phyloP scores from a whole-genome alignment of 768 basidiomycete genomes.

The Tulasnella sp. region DNA sequence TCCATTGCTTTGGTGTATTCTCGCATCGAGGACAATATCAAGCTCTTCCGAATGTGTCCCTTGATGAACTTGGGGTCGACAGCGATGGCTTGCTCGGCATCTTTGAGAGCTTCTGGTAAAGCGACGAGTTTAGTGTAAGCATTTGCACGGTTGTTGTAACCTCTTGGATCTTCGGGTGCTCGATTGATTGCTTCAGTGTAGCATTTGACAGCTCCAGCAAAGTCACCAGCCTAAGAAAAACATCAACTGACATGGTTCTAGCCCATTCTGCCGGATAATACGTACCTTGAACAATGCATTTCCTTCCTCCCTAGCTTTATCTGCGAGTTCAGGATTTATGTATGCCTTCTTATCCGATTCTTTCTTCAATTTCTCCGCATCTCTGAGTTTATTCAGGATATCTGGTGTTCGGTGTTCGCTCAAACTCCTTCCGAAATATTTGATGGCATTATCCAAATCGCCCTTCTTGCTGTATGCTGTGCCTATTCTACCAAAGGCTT shows the following conservation, averaged over 20 bases:
- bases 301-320: conserved; percentile 78
- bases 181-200: conserved; percentile 97
- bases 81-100: conserved; percentile 85
- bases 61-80: conserved; percentile 86
- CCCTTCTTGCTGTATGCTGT: conserved; percentile 70
- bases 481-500: conserved; percentile 84
- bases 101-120: conserved; percentile 90
- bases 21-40: conserved; percentile 78
- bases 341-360: conserved; percentile 75
- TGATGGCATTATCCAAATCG: conserved; percentile 67
- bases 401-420: conserved; percentile 94
- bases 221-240: conserved; percentile 47
- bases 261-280: not conserved
- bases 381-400: conserved; percentile 79
- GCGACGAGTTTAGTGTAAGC: conserved; percentile 93
- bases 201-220: conserved; percentile 77
- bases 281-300: conserved; percentile 74
- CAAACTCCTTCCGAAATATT: conserved; percentile 85
- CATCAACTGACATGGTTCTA: not conserved
- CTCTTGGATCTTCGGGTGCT: conserved; percentile 74
- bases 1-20: conserved; percentile 81
- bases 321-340: conserved; percentile 73
- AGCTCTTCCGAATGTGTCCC: conserved; percentile 87
- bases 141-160: conserved; percentile 97
- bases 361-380: conserved; percentile 57